Percentiles rank a stretch among this genome's conserved stretches.
phyloP scores from a whole-genome alignment of 768 basidiomycete species.

The Fomitopsis pulvina region DNA sequence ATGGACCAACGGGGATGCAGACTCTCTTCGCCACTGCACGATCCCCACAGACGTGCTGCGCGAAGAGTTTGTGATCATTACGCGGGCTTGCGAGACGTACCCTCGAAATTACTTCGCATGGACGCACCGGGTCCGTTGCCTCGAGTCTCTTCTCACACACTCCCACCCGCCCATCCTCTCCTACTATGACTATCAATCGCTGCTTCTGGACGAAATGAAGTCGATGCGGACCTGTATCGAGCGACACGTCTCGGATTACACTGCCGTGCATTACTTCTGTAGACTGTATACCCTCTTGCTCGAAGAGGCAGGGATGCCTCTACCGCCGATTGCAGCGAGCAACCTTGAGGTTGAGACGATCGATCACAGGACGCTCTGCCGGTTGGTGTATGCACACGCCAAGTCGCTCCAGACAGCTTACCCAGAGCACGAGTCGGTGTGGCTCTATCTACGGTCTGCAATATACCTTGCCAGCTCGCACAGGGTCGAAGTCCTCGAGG shows the following conservation, averaged over 20 bases:
- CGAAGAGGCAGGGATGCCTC: not conserved
- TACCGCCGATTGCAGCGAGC: not conserved
- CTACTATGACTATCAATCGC: slow-evolving; percentile 15
- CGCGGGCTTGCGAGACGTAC: slow-evolving; percentile 51
- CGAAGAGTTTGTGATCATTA: slow-evolving; percentile 42
- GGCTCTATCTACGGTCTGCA: slow-evolving; percentile 47
- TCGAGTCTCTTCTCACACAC: slow-evolving; percentile 27
- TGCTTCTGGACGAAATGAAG: slow-evolving; percentile 34
- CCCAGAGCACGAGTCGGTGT: slow-evolving; percentile 55
- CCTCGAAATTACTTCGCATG: slow-evolving; percentile 74
- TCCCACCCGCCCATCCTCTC: slow-evolving; percentile 6
- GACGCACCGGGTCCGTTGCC: slow-evolving; percentile 51
- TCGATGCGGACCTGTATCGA: slow-evolving; percentile 47
- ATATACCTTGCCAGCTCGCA: not conserved
- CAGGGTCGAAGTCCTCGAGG: not conserved
- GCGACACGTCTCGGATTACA: slow-evolving; percentile 60
- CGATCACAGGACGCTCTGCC: slow-evolving; percentile 4
- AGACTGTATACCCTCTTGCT: not conserved
- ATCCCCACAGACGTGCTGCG: slow-evolving; percentile 32
- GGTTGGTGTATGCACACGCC: slow-evolving; percentile 30
- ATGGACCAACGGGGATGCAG: slow-evolving; percentile 2
- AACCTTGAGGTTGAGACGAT: not conserved
- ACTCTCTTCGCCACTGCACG: slow-evolving; percentile 8
- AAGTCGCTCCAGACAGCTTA: slow-evolving; percentile 41
- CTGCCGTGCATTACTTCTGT: slow-evolving; percentile 51